Evolutionary conservation across 75 land plant species (phyloP), one percentile per base, ranked within the genome.

Genomic region (Chamaecyparis obtusa): DNA sequence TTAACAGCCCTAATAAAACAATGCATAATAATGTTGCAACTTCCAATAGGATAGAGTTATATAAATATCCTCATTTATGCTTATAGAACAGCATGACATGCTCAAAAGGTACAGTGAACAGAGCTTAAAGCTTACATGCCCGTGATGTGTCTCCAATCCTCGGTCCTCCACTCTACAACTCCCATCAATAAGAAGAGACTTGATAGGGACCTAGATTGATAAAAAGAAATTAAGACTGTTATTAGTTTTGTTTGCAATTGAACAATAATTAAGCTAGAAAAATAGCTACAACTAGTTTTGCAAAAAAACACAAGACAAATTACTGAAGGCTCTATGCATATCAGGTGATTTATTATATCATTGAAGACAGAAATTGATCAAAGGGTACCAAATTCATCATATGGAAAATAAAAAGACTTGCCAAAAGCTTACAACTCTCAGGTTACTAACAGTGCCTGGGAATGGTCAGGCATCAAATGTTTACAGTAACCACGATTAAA

Each of bases 131-230:
- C 95, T 91, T 85, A 97, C 97, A 92, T 92, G 95, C 55, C 97
- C 95, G 88, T 97, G 97, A 75, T 97, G 99, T 27, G 93, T 92
- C 89, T 93, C 93, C 87, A 97, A 89, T 19, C 99, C 99, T 60
- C 95, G 90, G 88, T 97, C 99, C 83, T 97, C 99, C 88, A 97
- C 99, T 88, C 99, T 89, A 85, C 99, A 97, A 83, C 92, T 97
- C 41, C 97, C 96, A 89, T 97, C 95, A 46, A 97, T 92, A 15
- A 91, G 74, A 85, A 97, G 91, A 3, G 99, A 93, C 88, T 95
- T 95, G 64, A 97, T 85, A 16, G 96, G 99, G 83, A 95, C 93
- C 98, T 97, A 86, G 54, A 88, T 32, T 41, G 49, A 60, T 19
- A 86, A 13, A 85, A 81, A 27, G 7, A 81, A 44, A 46, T 43